These are phyloP conservation scores for Phaffia rhodozyma DNA, from an alignment of 1,284 basidiomycete species.

Conservation along the genomic window DNA sequence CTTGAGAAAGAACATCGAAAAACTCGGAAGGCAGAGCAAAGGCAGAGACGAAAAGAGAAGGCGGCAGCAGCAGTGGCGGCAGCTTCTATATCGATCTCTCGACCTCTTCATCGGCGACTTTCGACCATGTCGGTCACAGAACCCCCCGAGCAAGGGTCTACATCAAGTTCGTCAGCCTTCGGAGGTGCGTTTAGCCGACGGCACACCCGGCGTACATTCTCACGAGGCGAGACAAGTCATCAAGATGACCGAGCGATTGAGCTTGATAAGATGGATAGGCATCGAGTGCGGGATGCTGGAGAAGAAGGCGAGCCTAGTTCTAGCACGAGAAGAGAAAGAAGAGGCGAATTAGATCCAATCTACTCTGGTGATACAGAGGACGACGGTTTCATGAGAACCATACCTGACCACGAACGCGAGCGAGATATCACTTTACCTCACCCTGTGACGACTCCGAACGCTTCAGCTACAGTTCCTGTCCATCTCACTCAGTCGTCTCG, in stretches of 20 bases:
- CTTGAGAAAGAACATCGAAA: constrained; percentile 29
- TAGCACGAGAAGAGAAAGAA: no score
- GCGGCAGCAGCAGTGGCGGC: constrained; percentile 20
- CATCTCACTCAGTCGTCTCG: not conserved
- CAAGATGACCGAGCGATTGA: not conserved
- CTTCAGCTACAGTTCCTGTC: not conserved
- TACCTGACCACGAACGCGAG: constrained; percentile 15
- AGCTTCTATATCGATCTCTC: constrained; percentile 7
- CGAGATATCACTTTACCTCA: constrained; percentile 14
- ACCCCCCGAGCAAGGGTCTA: constrained; percentile 17
- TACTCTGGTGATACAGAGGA: no score
- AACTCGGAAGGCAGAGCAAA: constrained; percentile 8
- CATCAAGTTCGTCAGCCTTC: constrained; percentile 18
- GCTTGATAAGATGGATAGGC: not conserved
- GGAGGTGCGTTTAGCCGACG: constrained; percentile 11
- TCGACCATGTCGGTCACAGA: constrained; percentile 19
- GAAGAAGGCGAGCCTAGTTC: no score
- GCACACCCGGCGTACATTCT: constrained; percentile 7
- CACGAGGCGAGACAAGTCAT: no score
- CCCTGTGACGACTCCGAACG: constrained; percentile 10
- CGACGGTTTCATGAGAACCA: not conserved
- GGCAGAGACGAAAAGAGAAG: constrained; percentile 29
- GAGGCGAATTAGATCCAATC: no score
- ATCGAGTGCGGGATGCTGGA: no score
- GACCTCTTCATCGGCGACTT: constrained; percentile 16